A percentile compares a stretch with the other conserved stretches of the same genome.
phyloP scores from a whole-genome alignment of 371 early-diverging fungal species.

The Mortierella sp. region DNA sequence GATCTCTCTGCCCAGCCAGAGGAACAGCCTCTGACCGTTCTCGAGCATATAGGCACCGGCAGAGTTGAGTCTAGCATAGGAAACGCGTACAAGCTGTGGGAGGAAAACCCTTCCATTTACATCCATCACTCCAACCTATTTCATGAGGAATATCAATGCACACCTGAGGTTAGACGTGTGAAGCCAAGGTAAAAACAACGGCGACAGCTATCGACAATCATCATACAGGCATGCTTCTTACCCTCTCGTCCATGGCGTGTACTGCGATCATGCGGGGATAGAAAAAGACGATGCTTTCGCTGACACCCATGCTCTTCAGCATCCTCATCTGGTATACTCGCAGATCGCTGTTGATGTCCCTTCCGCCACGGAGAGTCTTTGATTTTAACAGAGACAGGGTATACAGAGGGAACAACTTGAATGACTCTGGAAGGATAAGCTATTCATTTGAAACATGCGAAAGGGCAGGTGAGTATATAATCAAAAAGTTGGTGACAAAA shows the following conservation, averaged over 20 bases:
- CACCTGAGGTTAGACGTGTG: too few species aligned
- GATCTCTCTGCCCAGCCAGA: constrained; percentile 91
- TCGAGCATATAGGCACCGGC: constrained; percentile 87
- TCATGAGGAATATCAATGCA: not conserved
- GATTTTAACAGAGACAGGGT: constrained; percentile 87
- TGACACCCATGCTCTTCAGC: constrained; percentile 80
- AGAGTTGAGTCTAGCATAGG: constrained; percentile 79
- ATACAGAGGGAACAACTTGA: constrained; percentile 96
- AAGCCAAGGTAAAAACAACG: not conserved
- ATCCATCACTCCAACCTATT: constrained; percentile 32
- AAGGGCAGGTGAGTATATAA: not conserved
- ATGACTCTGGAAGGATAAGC: constrained; percentile 96
- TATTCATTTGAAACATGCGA: constrained; percentile 3
- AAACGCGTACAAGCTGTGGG: constrained; percentile 83
- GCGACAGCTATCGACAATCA: not conserved
- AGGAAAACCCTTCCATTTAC: constrained; percentile 62
- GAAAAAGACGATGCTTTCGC: constrained; percentile 77
- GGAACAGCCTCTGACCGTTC: constrained; percentile 81
- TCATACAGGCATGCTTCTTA: constrained; percentile 26
- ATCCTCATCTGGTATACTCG: constrained; percentile 85
- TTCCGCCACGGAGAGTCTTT: constrained; percentile 79
- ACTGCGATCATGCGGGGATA: constrained; percentile 90
- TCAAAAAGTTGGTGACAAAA: not conserved
- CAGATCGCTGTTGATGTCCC: constrained; percentile 70
- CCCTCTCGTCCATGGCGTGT: constrained; percentile 71